phyloP scores from a whole-genome alignment of 768 basidiomycete genomes.

The Xerocomus potaroensis region DNA sequence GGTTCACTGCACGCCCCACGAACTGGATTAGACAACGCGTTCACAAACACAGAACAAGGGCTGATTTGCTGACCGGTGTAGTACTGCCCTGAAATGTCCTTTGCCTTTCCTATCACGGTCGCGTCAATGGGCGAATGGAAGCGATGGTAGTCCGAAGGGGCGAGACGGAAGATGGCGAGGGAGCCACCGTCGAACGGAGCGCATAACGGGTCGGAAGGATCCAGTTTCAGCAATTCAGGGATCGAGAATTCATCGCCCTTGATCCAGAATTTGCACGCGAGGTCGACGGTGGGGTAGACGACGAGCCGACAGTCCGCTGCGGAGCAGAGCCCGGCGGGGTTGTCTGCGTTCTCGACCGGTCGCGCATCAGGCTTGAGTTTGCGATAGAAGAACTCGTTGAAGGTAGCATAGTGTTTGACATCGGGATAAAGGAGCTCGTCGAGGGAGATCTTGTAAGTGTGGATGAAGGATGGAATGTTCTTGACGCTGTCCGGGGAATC shows the following conservation, averaged over 20 bases:
- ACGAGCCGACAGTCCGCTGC: conserved; percentile 74
- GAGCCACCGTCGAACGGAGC: conserved; percentile 41
- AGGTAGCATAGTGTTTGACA: conserved; percentile 53
- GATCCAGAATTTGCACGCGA: conserved; percentile 71
- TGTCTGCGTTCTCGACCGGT: conserved; percentile 51
- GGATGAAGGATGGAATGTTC: conserved; percentile 53
- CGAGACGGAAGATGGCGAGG: conserved; percentile 69
- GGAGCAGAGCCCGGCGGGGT: conserved; percentile 51
- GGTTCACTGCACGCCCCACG: conserved; percentile 50
- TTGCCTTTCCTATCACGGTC: conserved; percentile 37
- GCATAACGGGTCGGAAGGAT: conserved; percentile 39
- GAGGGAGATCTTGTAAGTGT: conserved; percentile 49
- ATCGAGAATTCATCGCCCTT: conserved; percentile 73
- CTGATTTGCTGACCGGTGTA: conserved; percentile 45
- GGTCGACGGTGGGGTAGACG: conserved; percentile 54
- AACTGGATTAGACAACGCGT: neutral
- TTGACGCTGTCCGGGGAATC: conserved; percentile 48
- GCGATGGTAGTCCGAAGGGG: conserved; percentile 79
- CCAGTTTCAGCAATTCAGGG: conserved; percentile 49
- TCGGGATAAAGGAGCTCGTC: conserved; percentile 64
- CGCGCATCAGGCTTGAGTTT: conserved; percentile 57
- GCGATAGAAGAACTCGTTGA: conserved; percentile 76
- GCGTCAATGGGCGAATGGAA: conserved; percentile 71
- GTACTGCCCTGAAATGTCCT: conserved; percentile 51
- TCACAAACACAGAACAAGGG: neutral